Base-by-base conservation (phyloP, 805 yeast genomes). In the Cyberlindnera samutprakarnensis region DNA sequence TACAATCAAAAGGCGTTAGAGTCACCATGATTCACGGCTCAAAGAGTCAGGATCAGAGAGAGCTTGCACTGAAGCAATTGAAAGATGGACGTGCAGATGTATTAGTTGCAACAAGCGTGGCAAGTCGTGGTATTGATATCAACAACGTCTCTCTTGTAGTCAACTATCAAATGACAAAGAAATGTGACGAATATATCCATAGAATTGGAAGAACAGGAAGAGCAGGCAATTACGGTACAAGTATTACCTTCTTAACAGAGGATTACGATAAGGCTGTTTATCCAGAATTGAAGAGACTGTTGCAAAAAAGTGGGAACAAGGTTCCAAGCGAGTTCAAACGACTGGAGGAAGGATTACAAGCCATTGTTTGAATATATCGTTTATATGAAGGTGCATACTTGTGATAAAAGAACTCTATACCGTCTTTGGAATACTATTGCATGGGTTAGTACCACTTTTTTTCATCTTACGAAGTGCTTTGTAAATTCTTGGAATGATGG, bases 151-250 rank as follows among this genome's bases (percentile, higher is more conserved):
- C 92, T 0, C 54, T 88, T 22, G 97, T 90, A 8, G 56, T 92
- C 14, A 92, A 90, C 54, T 88, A 70, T 50, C 95, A 90, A 45
- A 79, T 88, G 88, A 61, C 87, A 8, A 72, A 67, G 40, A 65
- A 66, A 21, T 71, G 87, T 27, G 96, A 87, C 41, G 88, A 81
- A 37, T 90, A 87, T 46, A 72, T 90, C 14, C 98, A 90, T 57
- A 70, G 97, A 51, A 80, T 90, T 31, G 98, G 98, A 36, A 76
- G 98, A 59, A 90, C 98, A 0, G 98, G 97, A 23, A 73, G 98
- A 56, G 96, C 95, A 0, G 97, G 96, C 1, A 74, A 72, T 28
- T 53, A 52, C 6, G 98, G 98, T 27, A 64, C 70, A 8, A 80
- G 95, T 5, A 62, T 78, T 10, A 81, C 96, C 0, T 82, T 84